Evolutionary conservation across 1,284 basidiomycete species (phyloP).

Genomic region (Tilletia setariae): DNA sequence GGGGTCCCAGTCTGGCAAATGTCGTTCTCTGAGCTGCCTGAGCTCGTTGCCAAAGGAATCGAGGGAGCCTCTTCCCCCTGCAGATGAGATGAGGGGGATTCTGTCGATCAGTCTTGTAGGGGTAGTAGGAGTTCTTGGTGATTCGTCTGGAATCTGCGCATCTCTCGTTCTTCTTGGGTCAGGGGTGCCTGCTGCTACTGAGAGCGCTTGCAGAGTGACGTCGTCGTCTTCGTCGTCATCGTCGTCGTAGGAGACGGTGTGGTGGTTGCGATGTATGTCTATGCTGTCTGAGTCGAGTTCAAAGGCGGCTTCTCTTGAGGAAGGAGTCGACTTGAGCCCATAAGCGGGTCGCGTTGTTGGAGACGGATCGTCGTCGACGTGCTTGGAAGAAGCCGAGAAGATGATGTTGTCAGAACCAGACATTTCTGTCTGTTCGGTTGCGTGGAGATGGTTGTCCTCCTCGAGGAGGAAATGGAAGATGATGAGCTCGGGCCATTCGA

Average conservation of each 20-base stretch:
- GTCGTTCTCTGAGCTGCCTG: conserved; percentile 29
- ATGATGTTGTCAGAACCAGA: conserved; percentile 5
- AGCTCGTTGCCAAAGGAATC: conserved; percentile 15
- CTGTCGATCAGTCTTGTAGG: conserved; percentile 34
- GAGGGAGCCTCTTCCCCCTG: neutral
- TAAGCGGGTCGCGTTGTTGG: conserved; percentile 14
- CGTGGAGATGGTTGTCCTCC: neutral
- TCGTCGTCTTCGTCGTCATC: conserved; percentile 17
- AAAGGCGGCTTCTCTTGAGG: conserved; percentile 54
- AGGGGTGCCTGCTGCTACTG: conserved; percentile 3
- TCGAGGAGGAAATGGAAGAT: neutral
- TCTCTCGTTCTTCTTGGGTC: conserved; percentile 29
- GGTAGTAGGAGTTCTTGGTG: neutral
- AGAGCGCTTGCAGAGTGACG: conserved; percentile 17
- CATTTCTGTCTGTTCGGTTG: neutral
- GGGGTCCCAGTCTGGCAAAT: conserved; percentile 57
- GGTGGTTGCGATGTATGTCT: conserved; percentile 29
- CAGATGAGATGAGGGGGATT: conserved; percentile 25
- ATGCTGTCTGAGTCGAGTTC: conserved; percentile 53
- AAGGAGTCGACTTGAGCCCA: conserved; percentile 40
- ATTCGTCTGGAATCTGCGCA: neutral
- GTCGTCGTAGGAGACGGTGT: conserved; percentile 26
- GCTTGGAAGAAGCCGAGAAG: neutral
- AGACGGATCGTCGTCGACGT: neutral
- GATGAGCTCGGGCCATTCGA: neutral